Conservation (phyloP, 169 alveolate species). For the Plasmodium billcollinsi region DNA sequence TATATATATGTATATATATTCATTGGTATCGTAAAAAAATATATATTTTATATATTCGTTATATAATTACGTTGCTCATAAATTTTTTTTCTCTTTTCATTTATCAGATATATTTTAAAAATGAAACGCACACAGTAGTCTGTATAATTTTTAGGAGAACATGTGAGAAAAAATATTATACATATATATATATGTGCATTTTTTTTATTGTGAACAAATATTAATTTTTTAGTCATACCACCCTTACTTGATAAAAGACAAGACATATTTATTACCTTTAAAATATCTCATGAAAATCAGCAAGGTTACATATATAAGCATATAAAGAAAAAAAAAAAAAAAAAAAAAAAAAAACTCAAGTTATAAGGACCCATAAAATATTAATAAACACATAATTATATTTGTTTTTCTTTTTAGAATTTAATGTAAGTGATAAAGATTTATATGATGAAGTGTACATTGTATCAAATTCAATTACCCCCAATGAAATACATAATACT, state of each 20-base stretch:
- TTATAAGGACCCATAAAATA: no score
- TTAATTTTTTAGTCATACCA: conserved; percentile 32
- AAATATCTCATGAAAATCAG: conserved; percentile 47
- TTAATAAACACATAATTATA: no score
- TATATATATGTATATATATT: background rate
- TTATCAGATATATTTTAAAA: conserved; percentile 34
- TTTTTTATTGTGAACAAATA: background rate
- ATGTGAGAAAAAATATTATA: conserved; percentile 19
- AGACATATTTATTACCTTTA: conserved; percentile 50
- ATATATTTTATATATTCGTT: no score
- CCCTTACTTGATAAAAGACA: conserved; percentile 57
- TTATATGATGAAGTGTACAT: conserved; percentile 49
- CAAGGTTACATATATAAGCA: conserved; percentile 27
- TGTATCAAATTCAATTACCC: conserved; percentile 61
- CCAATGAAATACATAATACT: conserved; percentile 41
- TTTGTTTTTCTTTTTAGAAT: conserved; percentile 12
- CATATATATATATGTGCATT: background rate
- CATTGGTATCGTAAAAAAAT: no score
- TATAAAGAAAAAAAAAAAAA: no score
- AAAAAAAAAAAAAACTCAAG: no score
- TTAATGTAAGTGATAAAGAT: conserved; percentile 43
- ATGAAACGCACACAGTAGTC: conserved; percentile 60
- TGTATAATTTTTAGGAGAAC: conserved; percentile 56
- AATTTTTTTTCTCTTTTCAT: background rate
- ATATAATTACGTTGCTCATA: no score